These are phyloP conservation scores for Mycothermus thermophilus DNA, from an alignment of 495 filamentous ascomycete species.

Conservation along the genomic window DNA sequence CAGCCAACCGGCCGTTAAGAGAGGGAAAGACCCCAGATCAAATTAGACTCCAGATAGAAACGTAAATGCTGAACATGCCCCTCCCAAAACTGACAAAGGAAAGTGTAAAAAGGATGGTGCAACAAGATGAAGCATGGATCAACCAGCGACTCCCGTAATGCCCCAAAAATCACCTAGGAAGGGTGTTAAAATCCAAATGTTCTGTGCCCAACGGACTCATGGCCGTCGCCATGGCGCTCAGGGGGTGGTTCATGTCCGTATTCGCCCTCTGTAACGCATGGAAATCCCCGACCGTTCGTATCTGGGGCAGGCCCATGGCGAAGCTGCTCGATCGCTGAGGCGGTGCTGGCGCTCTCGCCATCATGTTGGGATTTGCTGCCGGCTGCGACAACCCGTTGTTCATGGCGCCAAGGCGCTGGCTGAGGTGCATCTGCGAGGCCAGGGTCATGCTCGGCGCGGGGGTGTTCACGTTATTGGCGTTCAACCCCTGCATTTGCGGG, in stretches of 20 bases:
- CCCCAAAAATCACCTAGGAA: too few relatives aligned
- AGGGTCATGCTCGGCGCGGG: slow-evolving; percentile 16
- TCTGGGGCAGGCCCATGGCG: slow-evolving; percentile 23
- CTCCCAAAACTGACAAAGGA: too few relatives aligned
- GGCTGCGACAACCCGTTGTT: slow-evolving; percentile 15
- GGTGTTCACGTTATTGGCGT: slow-evolving; percentile 16
- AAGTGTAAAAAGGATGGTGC: too few relatives aligned
- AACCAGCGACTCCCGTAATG: too few relatives aligned
- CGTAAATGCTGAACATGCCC: too few relatives aligned
- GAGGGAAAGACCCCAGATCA: too few relatives aligned
- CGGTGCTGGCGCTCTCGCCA: slow-evolving; percentile 19
- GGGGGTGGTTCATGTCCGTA: slow-evolving; percentile 18
- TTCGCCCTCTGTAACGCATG: slow-evolving; percentile 32
- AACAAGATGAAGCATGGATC: too few relatives aligned
- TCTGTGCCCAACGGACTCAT: slow-evolving; percentile 26
- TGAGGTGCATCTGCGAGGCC: slow-evolving; percentile 19
- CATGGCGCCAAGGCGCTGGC: slow-evolving; percentile 21
- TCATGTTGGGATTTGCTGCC: slow-evolving; percentile 21
- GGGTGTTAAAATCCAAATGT: slow-evolving; percentile 23
- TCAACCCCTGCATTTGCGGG: slow-evolving; percentile 23
- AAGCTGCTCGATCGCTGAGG: slow-evolving; percentile 29
- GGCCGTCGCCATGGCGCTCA: not conserved
- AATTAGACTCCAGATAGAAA: too few relatives aligned
- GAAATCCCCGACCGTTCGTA: slow-evolving; percentile 34
- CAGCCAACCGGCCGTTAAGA: too few relatives aligned